These are phyloP conservation scores for Puccinia horiana DNA, from an alignment of 1,284 basidiomycete genomes.

Conservation along the genomic window DNA sequence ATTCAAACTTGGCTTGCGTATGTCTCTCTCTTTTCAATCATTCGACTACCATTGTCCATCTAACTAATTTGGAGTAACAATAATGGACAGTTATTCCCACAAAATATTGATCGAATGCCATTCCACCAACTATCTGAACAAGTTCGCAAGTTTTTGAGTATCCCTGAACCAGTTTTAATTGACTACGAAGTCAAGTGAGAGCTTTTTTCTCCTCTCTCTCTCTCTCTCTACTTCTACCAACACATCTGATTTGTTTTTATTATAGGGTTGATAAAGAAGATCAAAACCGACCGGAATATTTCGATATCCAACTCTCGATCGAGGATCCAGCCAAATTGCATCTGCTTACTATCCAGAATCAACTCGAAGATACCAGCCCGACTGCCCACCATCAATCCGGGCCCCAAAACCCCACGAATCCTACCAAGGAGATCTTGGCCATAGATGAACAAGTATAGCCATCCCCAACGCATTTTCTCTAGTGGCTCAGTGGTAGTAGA, in stretches of 20 bases:
- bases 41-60: neutral
- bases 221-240: neutral
- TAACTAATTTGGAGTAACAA: neutral
- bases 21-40: neutral
- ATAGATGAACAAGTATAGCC: conserved; percentile 44
- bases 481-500: too few relatives aligned
- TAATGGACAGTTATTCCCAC: conserved; percentile 32
- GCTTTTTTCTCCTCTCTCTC: neutral
- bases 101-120: conserved; percentile 10
- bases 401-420: neutral
- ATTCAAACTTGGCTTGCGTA: conserved; percentile 39
- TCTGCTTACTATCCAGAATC: conserved; percentile 28
- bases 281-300: conserved; percentile 37
- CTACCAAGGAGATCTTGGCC: conserved; percentile 33
- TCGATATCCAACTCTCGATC: conserved; percentile 41
- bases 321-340: conserved; percentile 48
- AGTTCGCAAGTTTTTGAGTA: conserved; percentile 16
- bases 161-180: conserved; percentile 33
- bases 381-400: neutral
- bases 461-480: too few relatives aligned
- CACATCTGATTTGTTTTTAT: neutral
- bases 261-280: conserved; percentile 40
- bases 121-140: conserved; percentile 42
- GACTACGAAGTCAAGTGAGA: conserved; percentile 32
- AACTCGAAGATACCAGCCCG: conserved; percentile 21